Conservation (phyloP, 768 basidiomycete genomes). For the Phaeolepiota aurea region DNA sequence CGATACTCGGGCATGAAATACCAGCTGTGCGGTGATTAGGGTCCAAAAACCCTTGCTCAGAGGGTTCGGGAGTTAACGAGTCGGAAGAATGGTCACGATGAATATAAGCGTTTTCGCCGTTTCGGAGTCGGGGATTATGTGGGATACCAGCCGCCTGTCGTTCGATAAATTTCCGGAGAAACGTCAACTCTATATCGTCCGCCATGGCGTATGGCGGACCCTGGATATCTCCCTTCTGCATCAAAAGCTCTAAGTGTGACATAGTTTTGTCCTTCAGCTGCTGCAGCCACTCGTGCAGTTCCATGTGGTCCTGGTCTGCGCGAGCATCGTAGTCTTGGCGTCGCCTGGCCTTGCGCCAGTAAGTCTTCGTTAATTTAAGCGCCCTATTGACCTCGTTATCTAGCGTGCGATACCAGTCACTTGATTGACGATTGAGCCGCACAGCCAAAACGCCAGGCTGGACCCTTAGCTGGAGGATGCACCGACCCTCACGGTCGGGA, state of each 20-base stretch:
- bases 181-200: conserved; percentile 68
- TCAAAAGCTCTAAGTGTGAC: conserved; percentile 79
- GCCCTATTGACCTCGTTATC: conserved; percentile 75
- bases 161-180: conserved; percentile 78
- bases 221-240: conserved; percentile 83
- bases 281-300: conserved; percentile 81
- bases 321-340: conserved; percentile 81
- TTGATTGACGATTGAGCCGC: conserved; percentile 62
- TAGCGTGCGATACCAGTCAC: conserved; percentile 76
- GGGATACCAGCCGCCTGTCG: conserved; percentile 67
- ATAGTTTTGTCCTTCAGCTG: conserved; percentile 85
- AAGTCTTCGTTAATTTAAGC: conserved; percentile 78
- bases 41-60: conserved; percentile 33
- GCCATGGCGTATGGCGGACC: conserved; percentile 79
- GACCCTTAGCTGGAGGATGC: conserved; percentile 70
- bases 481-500: conserved; percentile 69
- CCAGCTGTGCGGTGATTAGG: conserved; percentile 20
- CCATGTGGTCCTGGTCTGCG: conserved; percentile 86
- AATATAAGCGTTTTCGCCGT: conserved; percentile 26
- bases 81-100: conserved; percentile 37
- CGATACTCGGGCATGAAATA: no score
- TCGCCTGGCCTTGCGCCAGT: conserved; percentile 76
- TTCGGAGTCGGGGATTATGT: conserved; percentile 75
- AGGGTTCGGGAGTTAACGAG: conserved; percentile 40
- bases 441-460: conserved; percentile 79